These are phyloP conservation scores for Mortierella sp. DNA, from an alignment of 371 early-diverging fungal genomes.

Conservation along the genomic window DNA sequence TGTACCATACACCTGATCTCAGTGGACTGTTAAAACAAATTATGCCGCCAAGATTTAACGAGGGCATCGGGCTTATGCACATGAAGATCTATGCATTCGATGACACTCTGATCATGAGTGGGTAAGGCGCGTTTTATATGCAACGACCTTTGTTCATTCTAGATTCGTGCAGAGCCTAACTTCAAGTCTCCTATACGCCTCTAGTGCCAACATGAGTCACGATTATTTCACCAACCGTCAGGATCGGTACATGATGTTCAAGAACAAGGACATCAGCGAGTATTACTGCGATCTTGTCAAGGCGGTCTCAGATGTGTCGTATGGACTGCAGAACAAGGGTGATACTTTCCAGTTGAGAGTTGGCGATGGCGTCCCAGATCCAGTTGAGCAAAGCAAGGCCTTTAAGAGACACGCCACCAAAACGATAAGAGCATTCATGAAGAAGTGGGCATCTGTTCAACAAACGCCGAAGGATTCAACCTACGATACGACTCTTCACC, in stretches of 20 bases:
- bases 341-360: conserved; percentile 42
- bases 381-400: conserved; percentile 69
- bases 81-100: conserved; percentile 95
- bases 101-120: conserved; percentile 88
- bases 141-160: not conserved
- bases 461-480: conserved; percentile 31
- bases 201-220: conserved; percentile 93
- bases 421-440: conserved; percentile 67
- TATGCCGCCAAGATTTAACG: conserved; percentile 92
- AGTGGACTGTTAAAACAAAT: conserved; percentile 77
- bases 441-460: conserved; percentile 52
- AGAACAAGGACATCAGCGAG: conserved; percentile 67
- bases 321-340: conserved; percentile 58
- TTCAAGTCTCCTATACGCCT: not conserved
- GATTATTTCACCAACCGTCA: conserved; percentile 97
- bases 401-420: conserved; percentile 72
- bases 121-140: conserved; percentile 65
- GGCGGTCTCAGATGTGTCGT: conserved; percentile 78
- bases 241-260: conserved; percentile 91
- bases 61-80: conserved; percentile 95
- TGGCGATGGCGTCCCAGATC: conserved; percentile 67
- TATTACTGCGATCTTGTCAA: conserved; percentile 82
- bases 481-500: conserved; percentile 83
- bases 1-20: conserved; percentile 92
- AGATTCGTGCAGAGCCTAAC: not conserved